Evolutionary conservation across 768 basidiomycete genomes (phyloP).

Genomic region (Tephrocybe sp.): DNA sequence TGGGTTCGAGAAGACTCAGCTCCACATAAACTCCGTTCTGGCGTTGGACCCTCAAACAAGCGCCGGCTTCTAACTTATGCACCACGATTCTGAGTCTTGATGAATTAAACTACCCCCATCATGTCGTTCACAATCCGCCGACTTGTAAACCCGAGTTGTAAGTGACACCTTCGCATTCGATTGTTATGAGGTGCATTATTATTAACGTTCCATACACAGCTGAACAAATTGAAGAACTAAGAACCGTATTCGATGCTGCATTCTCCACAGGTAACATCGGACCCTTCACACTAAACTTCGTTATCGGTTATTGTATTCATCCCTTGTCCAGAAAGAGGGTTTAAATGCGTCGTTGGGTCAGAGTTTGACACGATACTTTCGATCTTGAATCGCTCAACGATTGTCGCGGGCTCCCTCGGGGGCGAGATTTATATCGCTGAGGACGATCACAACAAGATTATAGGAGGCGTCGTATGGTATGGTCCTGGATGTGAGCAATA

Average conservation of each 20-base stretch:
- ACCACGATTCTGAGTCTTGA: too few relatives aligned
- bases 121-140: conserved; percentile 10
- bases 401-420: not conserved
- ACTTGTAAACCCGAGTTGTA: conserved; percentile 5
- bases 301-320: too few relatives aligned
- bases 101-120: too few relatives aligned
- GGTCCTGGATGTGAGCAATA: conserved; percentile 3
- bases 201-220: not conserved
- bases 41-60: too few relatives aligned
- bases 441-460: conserved; percentile 1
- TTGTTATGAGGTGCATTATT: not conserved
- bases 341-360: conserved; percentile 6
- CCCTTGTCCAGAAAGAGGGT: conserved; percentile 7
- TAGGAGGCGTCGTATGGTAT: conserved; percentile 11
- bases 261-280: conserved; percentile 4
- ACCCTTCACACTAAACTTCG: too few relatives aligned
- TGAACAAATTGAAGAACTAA: conserved; percentile 6
- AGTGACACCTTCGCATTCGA: not conserved
- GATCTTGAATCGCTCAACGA: conserved; percentile 6
- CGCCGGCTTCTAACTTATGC: too few relatives aligned
- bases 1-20: too few relatives aligned
- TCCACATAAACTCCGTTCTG: too few relatives aligned
- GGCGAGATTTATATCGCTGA: conserved; percentile 13
- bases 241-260: conserved; percentile 4
- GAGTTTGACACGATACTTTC: conserved; percentile 1